Evolutionary conservation across 2,329 filamentous ascomycete genomes (phyloP).

Genomic region (Fusarium temperatum): DNA sequence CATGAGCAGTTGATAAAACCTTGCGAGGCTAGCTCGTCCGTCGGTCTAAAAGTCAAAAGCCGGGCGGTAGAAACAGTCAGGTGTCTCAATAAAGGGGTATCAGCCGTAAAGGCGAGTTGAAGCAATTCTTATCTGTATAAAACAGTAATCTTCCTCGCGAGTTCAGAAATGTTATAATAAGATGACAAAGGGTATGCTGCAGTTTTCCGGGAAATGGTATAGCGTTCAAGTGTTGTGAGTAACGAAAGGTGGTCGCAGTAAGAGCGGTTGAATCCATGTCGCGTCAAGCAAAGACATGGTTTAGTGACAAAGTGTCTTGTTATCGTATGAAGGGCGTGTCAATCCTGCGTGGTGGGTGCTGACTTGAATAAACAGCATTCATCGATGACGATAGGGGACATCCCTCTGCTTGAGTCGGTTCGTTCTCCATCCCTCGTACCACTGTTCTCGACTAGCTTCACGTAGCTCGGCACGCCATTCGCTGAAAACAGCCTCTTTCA

Average conservation of each 20-base stretch:
- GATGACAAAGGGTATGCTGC: slow-evolving; percentile 50
- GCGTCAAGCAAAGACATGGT: slow-evolving; percentile 25
- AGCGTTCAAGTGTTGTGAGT: slow-evolving; percentile 32
- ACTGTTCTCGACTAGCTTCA: slow-evolving; percentile 88
- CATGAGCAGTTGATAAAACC: slow-evolving; percentile 28
- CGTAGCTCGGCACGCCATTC: slow-evolving; percentile 94
- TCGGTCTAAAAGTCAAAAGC: slow-evolving; percentile 21
- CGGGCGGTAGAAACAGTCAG: slow-evolving; percentile 8
- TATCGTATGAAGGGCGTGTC: not conserved
- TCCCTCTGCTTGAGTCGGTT: slow-evolving; percentile 68
- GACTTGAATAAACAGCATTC: slow-evolving; percentile 18
- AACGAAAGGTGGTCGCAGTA: slow-evolving; percentile 33
- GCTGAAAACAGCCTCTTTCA: slow-evolving; percentile 91
- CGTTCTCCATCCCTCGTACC: slow-evolving; percentile 96
- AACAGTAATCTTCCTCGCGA: slow-evolving; percentile 20
- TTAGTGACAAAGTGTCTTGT: not conserved
- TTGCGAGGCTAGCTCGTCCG: slow-evolving; percentile 15
- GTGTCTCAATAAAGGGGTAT: slow-evolving; percentile 32
- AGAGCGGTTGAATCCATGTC: slow-evolving; percentile 24
- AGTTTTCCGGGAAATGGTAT: slow-evolving; percentile 42
- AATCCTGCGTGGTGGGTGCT: slow-evolving; percentile 5
- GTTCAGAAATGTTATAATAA: slow-evolving; percentile 33
- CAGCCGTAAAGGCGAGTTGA: slow-evolving; percentile 30
- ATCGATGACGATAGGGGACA: slow-evolving; percentile 50
- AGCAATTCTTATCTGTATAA: slow-evolving; percentile 9